Evolutionary conservation across 2,329 filamentous ascomycete genomes (phyloP).

Genomic region (Hymenoscyphus occultus): DNA sequence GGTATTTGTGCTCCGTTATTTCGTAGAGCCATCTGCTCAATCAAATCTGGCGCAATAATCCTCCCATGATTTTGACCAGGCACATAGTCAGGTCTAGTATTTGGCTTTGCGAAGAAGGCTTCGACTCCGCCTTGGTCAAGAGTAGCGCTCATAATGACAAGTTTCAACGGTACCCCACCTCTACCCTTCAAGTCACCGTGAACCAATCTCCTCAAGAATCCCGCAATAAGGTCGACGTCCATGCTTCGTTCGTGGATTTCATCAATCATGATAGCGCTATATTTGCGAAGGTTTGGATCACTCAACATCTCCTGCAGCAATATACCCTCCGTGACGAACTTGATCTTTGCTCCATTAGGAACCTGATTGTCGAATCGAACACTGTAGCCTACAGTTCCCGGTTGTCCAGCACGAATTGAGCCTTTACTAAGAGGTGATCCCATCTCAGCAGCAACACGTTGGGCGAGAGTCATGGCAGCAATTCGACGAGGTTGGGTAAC

Average conservation of each 20-base stretch:
- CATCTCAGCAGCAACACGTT: slow-evolving; percentile 83
- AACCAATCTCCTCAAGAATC: slow-evolving; percentile 80
- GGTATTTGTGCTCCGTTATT: not conserved
- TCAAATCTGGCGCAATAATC: slow-evolving; percentile 27
- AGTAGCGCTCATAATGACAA: slow-evolving; percentile 96
- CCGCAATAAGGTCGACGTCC: slow-evolving; percentile 87
- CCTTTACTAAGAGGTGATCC: slow-evolving; percentile 59
- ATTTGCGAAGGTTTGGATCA: slow-evolving; percentile 77
- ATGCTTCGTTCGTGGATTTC: slow-evolving; percentile 96
- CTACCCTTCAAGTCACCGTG: slow-evolving; percentile 59
- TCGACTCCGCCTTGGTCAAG: slow-evolving; percentile 79
- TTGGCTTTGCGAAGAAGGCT: slow-evolving; percentile 61
- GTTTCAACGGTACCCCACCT: slow-evolving; percentile 73
- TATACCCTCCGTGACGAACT: slow-evolving; percentile 96
- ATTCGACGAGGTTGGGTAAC: slow-evolving; percentile 94
- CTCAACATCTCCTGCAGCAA: slow-evolving; percentile 87
- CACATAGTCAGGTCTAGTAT: slow-evolving; percentile 30
- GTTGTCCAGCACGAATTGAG: slow-evolving; percentile 37
- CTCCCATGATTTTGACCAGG: slow-evolving; percentile 30
- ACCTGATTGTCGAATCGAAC: slow-evolving; percentile 90
- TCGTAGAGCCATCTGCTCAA: slow-evolving; percentile 10
- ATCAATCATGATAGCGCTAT: slow-evolving; percentile 89
- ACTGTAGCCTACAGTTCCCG: slow-evolving; percentile 78
- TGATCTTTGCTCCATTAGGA: slow-evolving; percentile 79
- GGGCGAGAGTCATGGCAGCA: slow-evolving; percentile 85